Base-by-base conservation (phyloP, 345 rosid species). In the Gynandropsis gynandra region DNA sequence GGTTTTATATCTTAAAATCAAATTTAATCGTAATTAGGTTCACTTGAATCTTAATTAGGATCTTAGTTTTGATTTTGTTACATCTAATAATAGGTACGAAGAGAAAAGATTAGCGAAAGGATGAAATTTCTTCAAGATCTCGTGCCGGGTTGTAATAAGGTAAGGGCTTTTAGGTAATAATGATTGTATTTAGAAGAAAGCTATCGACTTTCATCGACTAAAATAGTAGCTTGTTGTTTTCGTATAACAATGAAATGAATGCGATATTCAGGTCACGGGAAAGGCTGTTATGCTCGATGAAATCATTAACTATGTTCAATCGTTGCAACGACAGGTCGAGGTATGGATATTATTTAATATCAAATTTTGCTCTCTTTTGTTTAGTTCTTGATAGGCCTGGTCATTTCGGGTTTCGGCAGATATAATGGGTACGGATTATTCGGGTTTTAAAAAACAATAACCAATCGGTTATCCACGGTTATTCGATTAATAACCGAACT, bases 231-330 rank as follows among this genome's bases (percentile, higher is more conserved):
- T 4, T 43, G 20, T 16, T 37, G 3, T 13, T 37, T 37, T 13
- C 15, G 3, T 24, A 5, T 2, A 24, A 5, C 29, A 24, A 2
- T 24, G 29, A 24, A 24, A 24, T 24, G 29, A 5, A 24, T 2
- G 29, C 5, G n/a, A 2, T 37, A 57, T 66, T 60, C 73, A 85
- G 89, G 86, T 92, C 41, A 92, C 95, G 1, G 96, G 98, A 67
- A 92, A 92, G 81, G 97, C 97, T 44, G 94, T 84, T 58, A 92
- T 92, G 98, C 83, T 92, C 18, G 98, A 92, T 76, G 98, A 92
- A 76, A 87, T 87, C 63, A 92, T 92, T 62, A 92, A 92, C 77
- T 92, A 92, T 52, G 98, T 87, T 14, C 98, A 92, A 52, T 92
- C 98, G 51, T 83, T 92, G 47, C 96, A 87, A 56, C 74, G 97